Evolutionary conservation across 495 filamentous ascomycete genomes (phyloP).

Genomic region (Neurospora hispaniola): DNA sequence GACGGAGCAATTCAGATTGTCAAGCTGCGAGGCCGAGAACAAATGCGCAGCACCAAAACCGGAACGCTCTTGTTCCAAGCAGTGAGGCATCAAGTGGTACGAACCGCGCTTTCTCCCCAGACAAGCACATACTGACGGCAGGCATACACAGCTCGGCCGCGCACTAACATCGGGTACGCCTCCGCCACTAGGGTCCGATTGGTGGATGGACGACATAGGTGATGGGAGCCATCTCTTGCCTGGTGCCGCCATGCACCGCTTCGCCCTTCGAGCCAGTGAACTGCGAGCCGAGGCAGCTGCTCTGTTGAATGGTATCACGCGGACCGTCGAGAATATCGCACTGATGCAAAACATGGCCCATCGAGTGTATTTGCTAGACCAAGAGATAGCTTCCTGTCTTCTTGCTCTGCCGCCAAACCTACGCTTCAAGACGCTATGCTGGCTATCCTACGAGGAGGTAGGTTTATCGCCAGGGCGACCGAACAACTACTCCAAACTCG

Average conservation of each 20-base stretch:
- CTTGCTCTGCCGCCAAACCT: slow-evolving; percentile 25
- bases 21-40: slow-evolving; percentile 36
- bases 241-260: slow-evolving; percentile 19
- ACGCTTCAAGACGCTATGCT: slow-evolving; percentile 31
- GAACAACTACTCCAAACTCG: slow-evolving; percentile 19
- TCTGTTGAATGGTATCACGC: slow-evolving; percentile 21
- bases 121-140: background rate
- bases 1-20: slow-evolving; percentile 45
- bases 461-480: slow-evolving; percentile 17
- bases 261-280: slow-evolving; percentile 33
- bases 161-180: slow-evolving; percentile 29
- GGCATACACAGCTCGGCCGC: slow-evolving; percentile 26
- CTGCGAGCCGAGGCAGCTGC: slow-evolving; percentile 29
- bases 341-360: slow-evolving; percentile 26
- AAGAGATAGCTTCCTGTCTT: slow-evolving; percentile 33
- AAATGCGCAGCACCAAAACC: slow-evolving; percentile 33
- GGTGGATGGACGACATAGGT: slow-evolving; percentile 35
- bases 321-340: slow-evolving; percentile 24
- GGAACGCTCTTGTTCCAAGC: slow-evolving; percentile 38
- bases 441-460: slow-evolving; percentile 33
- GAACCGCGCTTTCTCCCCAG: background rate
- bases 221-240: slow-evolving; percentile 25
- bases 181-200: slow-evolving; percentile 32
- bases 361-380: slow-evolving; percentile 27
- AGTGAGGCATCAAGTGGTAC: slow-evolving; percentile 40